phyloP scores from a whole-genome alignment of 495 filamentous ascomycete genomes.

The Penicillium salamii region DNA sequence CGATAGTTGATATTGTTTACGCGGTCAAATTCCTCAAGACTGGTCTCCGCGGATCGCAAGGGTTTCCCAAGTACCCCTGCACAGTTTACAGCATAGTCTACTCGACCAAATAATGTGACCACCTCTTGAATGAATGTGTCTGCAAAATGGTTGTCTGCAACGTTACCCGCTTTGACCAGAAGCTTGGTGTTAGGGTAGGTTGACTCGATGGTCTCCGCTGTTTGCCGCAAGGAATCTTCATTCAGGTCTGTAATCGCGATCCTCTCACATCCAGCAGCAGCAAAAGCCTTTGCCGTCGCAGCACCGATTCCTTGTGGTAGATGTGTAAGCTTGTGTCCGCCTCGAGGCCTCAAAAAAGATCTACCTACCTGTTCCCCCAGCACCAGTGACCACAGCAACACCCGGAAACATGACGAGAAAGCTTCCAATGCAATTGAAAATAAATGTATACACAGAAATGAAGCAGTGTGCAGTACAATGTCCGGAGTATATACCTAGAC shows the following conservation, averaged over 20 bases:
- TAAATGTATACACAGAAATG: too few species aligned
- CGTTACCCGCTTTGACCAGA: constrained; percentile 33
- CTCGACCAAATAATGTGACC: constrained; percentile 33
- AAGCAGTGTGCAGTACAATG: too few species aligned
- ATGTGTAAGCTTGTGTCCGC: too few species aligned
- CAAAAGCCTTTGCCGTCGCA: constrained; percentile 49
- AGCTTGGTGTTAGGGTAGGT: constrained; percentile 29
- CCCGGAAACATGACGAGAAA: constrained; percentile 23
- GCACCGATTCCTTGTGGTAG: constrained; percentile 50
- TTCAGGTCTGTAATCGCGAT: constrained; percentile 53
- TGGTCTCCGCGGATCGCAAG: constrained; percentile 34
- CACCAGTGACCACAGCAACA: constrained; percentile 31
- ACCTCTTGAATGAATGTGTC: constrained; percentile 33
- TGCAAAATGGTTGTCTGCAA: constrained; percentile 42
- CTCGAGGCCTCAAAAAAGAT: too few species aligned
- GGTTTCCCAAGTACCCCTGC: constrained; percentile 45
- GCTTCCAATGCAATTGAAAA: background rate
- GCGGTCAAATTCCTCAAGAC: constrained; percentile 41
- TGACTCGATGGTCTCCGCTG: constrained; percentile 25
- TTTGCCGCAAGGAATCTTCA: constrained; percentile 32
- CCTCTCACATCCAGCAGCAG: constrained; percentile 42
- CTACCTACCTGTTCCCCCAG: constrained; percentile 28
- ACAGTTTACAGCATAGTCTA: constrained; percentile 53
- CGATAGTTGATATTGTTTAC: constrained; percentile 53
- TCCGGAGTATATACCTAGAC: too few species aligned